Evolutionary conservation across 2,329 filamentous ascomycete genomes (phyloP), one percentile per base, ranked within the genome.

Genomic region (Anisogramma anomala): DNA sequence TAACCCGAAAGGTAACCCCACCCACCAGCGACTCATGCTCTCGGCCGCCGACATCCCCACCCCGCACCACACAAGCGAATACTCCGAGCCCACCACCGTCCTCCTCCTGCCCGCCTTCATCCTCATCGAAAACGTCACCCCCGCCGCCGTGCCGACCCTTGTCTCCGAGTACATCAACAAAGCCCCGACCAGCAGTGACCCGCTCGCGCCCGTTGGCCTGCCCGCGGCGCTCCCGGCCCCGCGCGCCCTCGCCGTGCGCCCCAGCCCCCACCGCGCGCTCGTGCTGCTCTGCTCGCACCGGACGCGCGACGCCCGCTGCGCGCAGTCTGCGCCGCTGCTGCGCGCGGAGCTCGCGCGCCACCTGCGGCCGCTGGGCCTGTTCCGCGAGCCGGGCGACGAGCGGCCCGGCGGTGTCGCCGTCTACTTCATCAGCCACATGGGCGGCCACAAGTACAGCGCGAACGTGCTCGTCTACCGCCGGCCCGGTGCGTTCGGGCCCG

Each of bases 401-500:
- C 68, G 91, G 43, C 86, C 88, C 0, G 89, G 89, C 9, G 91
- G 91, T 10, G 89, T 95, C 5, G 89, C 86, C 0, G 84, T 98
- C 49, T 94, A 94, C 64, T 96, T 95, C 58, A 93, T 96, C 56
- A 89, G 79, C 51, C 91, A 98, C 56, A 87, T 95, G 3, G 91
- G 91, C 20, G 91, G 91, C 0, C 91, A 98, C 67, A 95, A 95
- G 66, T 96, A 94, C 64, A 79, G 81, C 34, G 91, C 91, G 20
- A 98, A 98, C 54, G 77, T 96, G 52, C 84, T 98, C 67, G 70
- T 98, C 1, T 96, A 98, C 60, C 74, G 91, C 8, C 71, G 72
- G 40, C 68, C 66, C 6, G 67, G 77, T 51, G 67, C 73, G 1
- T 77, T 75, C 53, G 72, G 71, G 0, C 51, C 72, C 31, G 72